These are phyloP conservation scores for Aspergillus sparsus DNA, from an alignment of 495 filamentous ascomycete species.

Conservation along the genomic window DNA sequence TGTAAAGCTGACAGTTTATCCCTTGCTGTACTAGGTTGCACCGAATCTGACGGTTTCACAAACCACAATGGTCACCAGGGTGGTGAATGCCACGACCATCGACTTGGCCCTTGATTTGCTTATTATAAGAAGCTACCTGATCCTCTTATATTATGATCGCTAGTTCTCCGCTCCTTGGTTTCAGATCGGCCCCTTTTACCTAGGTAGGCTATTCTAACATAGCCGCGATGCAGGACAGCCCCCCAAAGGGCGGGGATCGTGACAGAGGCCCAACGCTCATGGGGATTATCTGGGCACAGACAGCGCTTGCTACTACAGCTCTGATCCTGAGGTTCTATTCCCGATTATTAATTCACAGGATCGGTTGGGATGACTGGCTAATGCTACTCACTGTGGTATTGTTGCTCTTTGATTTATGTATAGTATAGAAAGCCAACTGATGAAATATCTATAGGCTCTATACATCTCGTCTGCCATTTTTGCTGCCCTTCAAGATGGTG, in stretches of 20 bases:
- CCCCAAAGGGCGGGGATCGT: slow-evolving; percentile 3
- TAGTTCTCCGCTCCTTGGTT: neutral
- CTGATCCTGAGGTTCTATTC: neutral
- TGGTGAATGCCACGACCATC: neutral
- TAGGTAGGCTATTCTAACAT: neutral
- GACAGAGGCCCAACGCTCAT: slow-evolving; percentile 3
- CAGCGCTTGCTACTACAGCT: neutral
- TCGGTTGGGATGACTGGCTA: slow-evolving; percentile 10
- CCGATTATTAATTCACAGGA: slow-evolving; percentile 2
- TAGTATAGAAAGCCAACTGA: neutral
- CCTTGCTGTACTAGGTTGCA: slow-evolving; percentile 6
- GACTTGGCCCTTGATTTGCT: neutral
- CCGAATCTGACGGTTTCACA: slow-evolving; percentile 8
- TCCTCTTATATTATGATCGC: neutral
- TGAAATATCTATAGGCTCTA: neutral
- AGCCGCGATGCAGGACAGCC: neutral
- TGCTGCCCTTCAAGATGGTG: slow-evolving; percentile 7
- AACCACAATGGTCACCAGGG: slow-evolving; percentile 7
- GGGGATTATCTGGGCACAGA: slow-evolving; percentile 4
- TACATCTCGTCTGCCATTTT: slow-evolving; percentile 2
- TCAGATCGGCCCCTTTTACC: neutral
- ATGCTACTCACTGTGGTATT: slow-evolving; percentile 9
- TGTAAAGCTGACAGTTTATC: slow-evolving; percentile 5
- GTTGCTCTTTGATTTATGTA: neutral
- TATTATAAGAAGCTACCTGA: neutral